Percentiles rank a stretch among this genome's conserved stretches.
phyloP scores from a whole-genome alignment of 148 eudicot species.

The Amaranthus cruentus region DNA sequence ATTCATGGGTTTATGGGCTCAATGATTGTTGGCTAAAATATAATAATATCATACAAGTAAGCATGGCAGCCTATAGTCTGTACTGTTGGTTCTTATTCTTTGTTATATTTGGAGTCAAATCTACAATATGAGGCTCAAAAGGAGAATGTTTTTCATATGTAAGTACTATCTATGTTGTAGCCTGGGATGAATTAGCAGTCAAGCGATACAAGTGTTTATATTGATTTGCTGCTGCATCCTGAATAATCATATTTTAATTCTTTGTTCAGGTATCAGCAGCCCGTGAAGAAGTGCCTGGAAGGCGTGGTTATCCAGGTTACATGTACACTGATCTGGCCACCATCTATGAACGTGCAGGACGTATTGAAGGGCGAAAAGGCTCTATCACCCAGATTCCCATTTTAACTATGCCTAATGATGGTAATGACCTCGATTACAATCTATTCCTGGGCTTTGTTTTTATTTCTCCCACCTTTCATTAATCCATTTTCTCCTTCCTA shows the following conservation, averaged over 20 bases:
- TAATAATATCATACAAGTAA: too few relatives aligned
- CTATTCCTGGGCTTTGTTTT: neutral
- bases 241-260: neutral
- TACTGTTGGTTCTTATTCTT: too few relatives aligned
- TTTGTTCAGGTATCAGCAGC: slow-evolving; percentile 90
- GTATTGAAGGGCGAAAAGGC: slow-evolving; percentile 95
- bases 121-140: neutral
- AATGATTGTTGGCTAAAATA: too few relatives aligned
- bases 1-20: too few relatives aligned
- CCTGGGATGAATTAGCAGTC: neutral
- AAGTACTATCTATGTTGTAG: neutral
- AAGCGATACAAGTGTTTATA: too few relatives aligned
- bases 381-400: slow-evolving; percentile 98
- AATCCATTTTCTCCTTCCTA: slow-evolving; percentile 27
- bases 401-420: slow-evolving; percentile 97
- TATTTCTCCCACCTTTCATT: neutral
- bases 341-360: slow-evolving; percentile 98
- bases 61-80: too few relatives aligned
- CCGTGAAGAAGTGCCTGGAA: slow-evolving; percentile 98
- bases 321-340: slow-evolving; percentile 99
- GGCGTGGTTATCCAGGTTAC: slow-evolving; percentile 99
- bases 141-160: neutral
- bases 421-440: slow-evolving; percentile 29
- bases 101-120: neutral
- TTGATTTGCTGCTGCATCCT: neutral